Percentiles rank a stretch among this genome's conserved stretches.
phyloP scores from a whole-genome alignment of 2,329 filamentous ascomycete genomes.

The Fusarium ambrosium region DNA sequence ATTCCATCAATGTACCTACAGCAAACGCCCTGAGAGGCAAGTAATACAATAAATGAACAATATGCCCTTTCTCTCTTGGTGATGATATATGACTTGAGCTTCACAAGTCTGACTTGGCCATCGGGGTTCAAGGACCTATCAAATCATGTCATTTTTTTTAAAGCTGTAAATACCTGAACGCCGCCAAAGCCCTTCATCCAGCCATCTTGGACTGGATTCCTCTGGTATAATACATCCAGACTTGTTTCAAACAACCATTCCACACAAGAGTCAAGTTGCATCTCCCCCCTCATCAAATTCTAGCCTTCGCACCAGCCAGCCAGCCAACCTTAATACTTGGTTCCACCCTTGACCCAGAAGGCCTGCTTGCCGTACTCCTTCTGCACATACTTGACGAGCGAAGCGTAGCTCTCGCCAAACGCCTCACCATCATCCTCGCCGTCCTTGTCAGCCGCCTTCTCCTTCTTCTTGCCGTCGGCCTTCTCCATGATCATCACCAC shows the following conservation, averaged over 20 bases:
- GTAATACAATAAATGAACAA: constrained; percentile 41
- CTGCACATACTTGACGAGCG: constrained; percentile 74
- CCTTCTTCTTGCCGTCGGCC: constrained; percentile 60
- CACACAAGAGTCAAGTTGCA: constrained; percentile 7
- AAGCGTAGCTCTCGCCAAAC: constrained; percentile 74
- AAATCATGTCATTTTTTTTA: constrained; percentile 46
- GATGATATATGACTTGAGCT: background rate
- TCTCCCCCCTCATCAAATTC: background rate
- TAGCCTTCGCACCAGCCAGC: background rate
- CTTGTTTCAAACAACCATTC: constrained; percentile 41
- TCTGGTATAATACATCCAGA: constrained; percentile 57
- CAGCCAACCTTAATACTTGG: constrained; percentile 34
- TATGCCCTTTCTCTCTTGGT: background rate
- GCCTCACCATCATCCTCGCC: constrained; percentile 67
- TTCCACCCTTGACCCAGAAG: constrained; percentile 61
- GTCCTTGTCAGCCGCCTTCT: constrained; percentile 59
- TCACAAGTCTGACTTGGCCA: too few species aligned
- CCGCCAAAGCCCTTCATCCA: constrained; percentile 53
- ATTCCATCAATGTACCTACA: constrained; percentile 32
- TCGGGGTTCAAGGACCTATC: background rate
- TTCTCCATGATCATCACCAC: constrained; percentile 89
- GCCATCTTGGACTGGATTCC: constrained; percentile 46
- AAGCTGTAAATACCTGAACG: constrained; percentile 54
- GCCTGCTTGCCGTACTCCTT: constrained; percentile 74
- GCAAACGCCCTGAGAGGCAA: constrained; percentile 32